Base-by-base conservation (phyloP, 208 protist species). In the Entamoeba dispar region DNA sequence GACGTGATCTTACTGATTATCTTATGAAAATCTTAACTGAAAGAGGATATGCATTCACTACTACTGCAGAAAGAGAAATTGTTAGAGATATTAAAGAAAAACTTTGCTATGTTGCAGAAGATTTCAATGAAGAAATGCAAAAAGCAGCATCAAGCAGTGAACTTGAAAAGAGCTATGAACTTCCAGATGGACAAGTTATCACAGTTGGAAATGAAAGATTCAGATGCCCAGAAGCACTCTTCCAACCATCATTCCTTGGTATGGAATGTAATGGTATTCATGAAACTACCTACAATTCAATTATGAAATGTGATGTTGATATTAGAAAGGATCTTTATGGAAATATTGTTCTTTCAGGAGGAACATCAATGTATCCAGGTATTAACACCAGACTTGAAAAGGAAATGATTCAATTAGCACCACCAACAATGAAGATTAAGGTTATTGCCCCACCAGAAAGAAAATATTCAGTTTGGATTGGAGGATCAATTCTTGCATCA, bases 381-480 rank as follows among this genome's bases (percentile, higher is more conserved):
- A n/a, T n/a, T n/a, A n/a, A n/a, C n/a, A n/a, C n/a, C n/a, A n/a
- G n/a, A n/a, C n/a, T n/a, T n/a, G n/a, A n/a, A n/a, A n/a, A n/a
- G n/a, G n/a, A n/a, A n/a, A n/a, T n/a, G n/a, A n/a, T n/a, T n/a
- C n/a, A n/a, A n/a, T n/a, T n/a, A n/a, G n/a, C n/a, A n/a, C n/a
- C n/a, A n/a, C n/a, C n/a, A n/a, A n/a, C n/a, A n/a, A n/a, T n/a
- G n/a, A n/a, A n/a, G n/a, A n/a, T n/a, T 43, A 96, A 95, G 93
- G 95, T 96, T 91, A 93, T 95, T 49, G 96, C 96, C 15, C 94
- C 73, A 93, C 97, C 97, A 50, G 98, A 99, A 93, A 95, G 98
- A 69, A 97, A 98, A 94, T 98, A 98, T 96, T 97, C 96, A 92
- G 98, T 98, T 43, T 99, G 98, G 98, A 98, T 99, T 92, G 98